Evolutionary conservation across 306 rosid species (phyloP), one percentile per base, ranked within the genome.

Genomic region (Hippophae gyantsensis): DNA sequence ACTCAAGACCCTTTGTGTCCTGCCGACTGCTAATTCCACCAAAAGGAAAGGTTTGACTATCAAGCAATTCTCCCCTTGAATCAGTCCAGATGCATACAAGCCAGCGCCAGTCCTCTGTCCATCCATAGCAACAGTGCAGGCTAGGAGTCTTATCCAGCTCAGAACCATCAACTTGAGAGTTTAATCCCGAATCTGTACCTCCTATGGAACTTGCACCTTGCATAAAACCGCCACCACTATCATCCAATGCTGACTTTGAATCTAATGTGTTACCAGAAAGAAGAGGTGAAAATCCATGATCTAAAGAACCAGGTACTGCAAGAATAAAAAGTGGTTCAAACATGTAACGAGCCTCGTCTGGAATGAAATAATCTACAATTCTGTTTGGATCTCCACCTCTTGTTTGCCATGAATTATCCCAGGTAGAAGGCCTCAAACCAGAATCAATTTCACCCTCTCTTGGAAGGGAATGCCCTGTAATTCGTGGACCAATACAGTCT

Each of bases 61-160:
- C 96, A 42, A 92, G 86, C 76, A 92, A 73, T 78, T 92, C 98
- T 71, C 98, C 98, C 68, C 95, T 84, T 43, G 98, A 81, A 77
- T 92, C 98, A 43, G 98, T 92, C 98, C 98, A 92, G 69, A 78
- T 83, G 75, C 98, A 87, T 58, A 92, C 94, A 27, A 92, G 93
- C 98, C 98, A 92, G 48, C 95, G 95, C 98, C 98, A 92, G 63
- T 92, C 98, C 76, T 92, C 98, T 41, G 98, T 87, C 98, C 98
- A 92, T 62, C 98, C 98, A 64, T 92, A 92, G 86, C 95, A 85
- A 82, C 98, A 92, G 74, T 92, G 98, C 26, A 92, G 71, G 78
- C 96, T 92, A n/a, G 95, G 84, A 74, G 72, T 62, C 86, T 82
- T 92, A 63, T 87, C 96, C 43, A 69, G 49, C 57, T 90, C 96